Evolutionary conservation across 257 asterid species (phyloP), one percentile per base, ranked within the genome.

Genomic region (Gentiana dahurica): DNA sequence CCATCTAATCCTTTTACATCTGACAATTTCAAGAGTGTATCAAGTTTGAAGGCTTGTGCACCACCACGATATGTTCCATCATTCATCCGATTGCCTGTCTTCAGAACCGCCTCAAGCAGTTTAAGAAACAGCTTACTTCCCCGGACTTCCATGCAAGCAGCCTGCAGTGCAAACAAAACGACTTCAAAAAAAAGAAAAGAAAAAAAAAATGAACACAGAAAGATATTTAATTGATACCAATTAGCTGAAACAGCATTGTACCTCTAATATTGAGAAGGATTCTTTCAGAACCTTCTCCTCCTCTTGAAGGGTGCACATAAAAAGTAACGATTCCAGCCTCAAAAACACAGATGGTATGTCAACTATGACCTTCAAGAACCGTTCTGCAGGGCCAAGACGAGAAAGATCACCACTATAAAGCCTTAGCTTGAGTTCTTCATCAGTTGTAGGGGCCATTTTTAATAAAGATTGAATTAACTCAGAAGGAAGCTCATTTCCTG

Each of bases 81-180:
- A 4, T 91, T 91, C 98, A 91, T 84, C 44, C 98, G 95, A 57
- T 91, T 91, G 38, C 95, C 98, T 8, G 96, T 91, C 79, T 91
- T 91, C 3, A 91, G 84, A 67, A 87, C 95, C n/a, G 98, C 98
- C 73, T 91, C 95, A 7, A 91, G 84, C 61, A 91, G 94, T 71
- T 87, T 91, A 67, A 87, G 79, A 72, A 91, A 91, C 55, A 91
- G 74, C 57, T 95, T 77, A 76, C 87, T 87, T 61, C 81, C 75
- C 51, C 94, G 78, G 54, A 91, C 74, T 64, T 87, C 98, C 12
- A 82, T 62, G 81, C 94, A 79, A 57, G 98, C 98, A 69, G 95
- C 94, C 98, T 91, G 79, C 65, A 73, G 60, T 34, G 47, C 51
- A 43, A 39, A 15, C 6, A 58, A 62, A 24, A 24, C 24, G 24